Percentiles rank a stretch among this genome's conserved stretches.
Conservation (phyloP, 148 eudicot genomes). For the Camellia sinensis region DNA sequence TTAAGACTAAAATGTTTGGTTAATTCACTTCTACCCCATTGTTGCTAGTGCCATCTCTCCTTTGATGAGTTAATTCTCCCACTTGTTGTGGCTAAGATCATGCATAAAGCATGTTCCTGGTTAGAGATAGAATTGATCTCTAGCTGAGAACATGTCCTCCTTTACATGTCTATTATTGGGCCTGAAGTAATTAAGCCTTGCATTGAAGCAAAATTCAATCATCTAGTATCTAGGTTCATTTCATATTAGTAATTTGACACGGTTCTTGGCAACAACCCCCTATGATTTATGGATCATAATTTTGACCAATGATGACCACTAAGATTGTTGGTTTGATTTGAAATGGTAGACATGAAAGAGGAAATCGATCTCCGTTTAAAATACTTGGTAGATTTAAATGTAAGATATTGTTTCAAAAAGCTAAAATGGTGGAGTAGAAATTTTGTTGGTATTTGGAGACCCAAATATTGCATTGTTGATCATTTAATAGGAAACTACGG, state of each 20-base stretch:
- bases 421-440: not conserved
- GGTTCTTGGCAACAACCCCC: too few species aligned
- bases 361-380: not conserved
- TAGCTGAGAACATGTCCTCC: not conserved
- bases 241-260: too few species aligned
- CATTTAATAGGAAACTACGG: not conserved
- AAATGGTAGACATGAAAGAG: not conserved
- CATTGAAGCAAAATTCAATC: too few species aligned
- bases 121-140: not conserved
- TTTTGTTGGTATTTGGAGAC: not conserved
- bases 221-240: too few species aligned
- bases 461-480: not conserved
- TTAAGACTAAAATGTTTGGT: not conserved
- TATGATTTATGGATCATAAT: not conserved
- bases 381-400: not conserved
- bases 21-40: not conserved
- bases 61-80: not conserved
- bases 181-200: too few species aligned
- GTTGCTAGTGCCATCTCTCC: not conserved
- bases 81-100: not conserved
- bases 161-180: too few species aligned
- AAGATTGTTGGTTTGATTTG: not conserved
- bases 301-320: not conserved
- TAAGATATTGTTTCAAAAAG: not conserved
- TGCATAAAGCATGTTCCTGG: not conserved